A percentile compares a stretch with the other conserved stretches of the same genome.
These are phyloP conservation scores for Lentinula novae-zelandiae DNA, from an alignment of 1,284 basidiomycete species.

Conservation along the genomic window DNA sequence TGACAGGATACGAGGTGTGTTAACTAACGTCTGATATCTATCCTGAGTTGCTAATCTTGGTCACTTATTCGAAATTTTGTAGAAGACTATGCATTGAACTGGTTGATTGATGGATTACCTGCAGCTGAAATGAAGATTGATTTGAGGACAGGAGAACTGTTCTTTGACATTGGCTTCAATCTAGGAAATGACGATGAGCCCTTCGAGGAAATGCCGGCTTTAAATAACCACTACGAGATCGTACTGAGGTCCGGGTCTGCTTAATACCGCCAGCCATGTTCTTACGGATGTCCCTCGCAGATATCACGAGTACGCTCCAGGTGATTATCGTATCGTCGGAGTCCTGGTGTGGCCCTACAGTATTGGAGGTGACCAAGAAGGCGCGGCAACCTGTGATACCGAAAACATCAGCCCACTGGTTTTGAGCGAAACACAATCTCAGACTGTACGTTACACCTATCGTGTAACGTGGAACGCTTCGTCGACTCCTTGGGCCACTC, in stretches of 20 bases:
- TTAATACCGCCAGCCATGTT: neutral
- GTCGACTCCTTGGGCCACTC: conserved; percentile 74
- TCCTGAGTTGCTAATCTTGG: neutral
- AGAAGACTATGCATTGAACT: conserved; percentile 93
- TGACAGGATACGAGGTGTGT: conserved; percentile 62
- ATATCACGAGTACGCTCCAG: conserved; percentile 75
- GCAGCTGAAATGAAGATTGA: conserved; percentile 91
- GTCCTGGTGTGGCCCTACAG: conserved; percentile 89
- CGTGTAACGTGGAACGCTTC: conserved; percentile 86
- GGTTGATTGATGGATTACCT: conserved; percentile 93
- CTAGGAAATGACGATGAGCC: conserved; percentile 65
- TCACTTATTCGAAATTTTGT: neutral
- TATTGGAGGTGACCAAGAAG: conserved; percentile 55
- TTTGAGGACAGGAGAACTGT: conserved; percentile 71
- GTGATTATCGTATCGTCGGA: conserved; percentile 80
- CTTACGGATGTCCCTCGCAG: conserved; percentile 36
- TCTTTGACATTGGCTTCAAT: conserved; percentile 89
- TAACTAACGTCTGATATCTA: conserved; percentile 35
- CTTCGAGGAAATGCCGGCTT: conserved; percentile 56
- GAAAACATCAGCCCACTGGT: conserved; percentile 44
- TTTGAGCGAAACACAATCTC: conserved; percentile 60
- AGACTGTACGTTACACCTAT: conserved; percentile 87
- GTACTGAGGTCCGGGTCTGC: conserved; percentile 55
- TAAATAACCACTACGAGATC: conserved; percentile 93
- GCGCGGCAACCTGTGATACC: conserved; percentile 36